Conservation (phyloP, 2,329 filamentous ascomycete genomes). For the Sporothrix luriei region DNA sequence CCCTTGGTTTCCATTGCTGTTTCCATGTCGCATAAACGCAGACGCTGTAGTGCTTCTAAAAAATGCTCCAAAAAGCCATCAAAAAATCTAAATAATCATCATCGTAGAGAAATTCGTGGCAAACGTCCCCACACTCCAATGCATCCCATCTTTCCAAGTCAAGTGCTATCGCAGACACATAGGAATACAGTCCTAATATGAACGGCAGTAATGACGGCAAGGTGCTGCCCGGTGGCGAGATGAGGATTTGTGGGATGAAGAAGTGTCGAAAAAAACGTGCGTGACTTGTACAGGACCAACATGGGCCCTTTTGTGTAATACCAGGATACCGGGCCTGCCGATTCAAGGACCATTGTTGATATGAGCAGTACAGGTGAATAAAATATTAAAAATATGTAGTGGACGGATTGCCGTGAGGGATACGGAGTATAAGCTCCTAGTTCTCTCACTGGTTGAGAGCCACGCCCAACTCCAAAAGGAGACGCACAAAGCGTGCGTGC, state of each 20-base stretch:
- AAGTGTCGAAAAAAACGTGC: background rate
- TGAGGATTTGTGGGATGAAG: background rate
- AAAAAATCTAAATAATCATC: background rate
- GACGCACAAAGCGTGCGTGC: constrained; percentile 64
- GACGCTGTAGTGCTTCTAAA: background rate
- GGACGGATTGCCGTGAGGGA: background rate
- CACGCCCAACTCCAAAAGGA: constrained; percentile 62
- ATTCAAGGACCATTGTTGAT: background rate
- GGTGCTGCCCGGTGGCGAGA: background rate
- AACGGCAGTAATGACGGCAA: background rate
- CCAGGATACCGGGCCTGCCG: constrained; percentile 24
- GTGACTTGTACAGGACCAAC: constrained; percentile 11
- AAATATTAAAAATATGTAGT: background rate
- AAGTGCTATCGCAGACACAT: background rate
- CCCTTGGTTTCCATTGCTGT: constrained; percentile 5
- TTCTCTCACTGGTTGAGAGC: constrained; percentile 46
- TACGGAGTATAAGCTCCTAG: background rate
- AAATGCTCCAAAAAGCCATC: constrained; percentile 1
- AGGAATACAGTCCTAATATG: background rate
- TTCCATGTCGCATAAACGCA: constrained; percentile 18
- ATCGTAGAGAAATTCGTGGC: background rate
- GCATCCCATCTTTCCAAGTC: background rate
- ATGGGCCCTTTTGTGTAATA: background rate
- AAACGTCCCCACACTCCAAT: background rate
- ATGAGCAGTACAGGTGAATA: background rate